phyloP scores from a whole-genome alignment of 116 monocot genomes.

The Posidonia oceanica region DNA sequence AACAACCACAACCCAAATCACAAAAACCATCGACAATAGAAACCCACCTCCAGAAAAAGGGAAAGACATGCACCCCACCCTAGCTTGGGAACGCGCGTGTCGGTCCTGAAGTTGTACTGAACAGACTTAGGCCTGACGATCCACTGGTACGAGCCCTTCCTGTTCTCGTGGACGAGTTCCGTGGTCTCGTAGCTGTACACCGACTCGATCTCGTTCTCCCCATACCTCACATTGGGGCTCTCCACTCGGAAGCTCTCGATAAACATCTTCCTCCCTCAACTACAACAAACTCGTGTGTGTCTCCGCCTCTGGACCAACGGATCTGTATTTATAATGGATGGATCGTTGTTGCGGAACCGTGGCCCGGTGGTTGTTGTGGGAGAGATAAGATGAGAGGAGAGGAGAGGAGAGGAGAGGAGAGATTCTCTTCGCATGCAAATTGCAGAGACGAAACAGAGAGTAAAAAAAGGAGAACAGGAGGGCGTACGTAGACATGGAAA shows the following conservation, averaged over 20 bases:
- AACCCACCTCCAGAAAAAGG: neutral
- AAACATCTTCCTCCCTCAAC: constrained; percentile 36
- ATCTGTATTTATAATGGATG: no score
- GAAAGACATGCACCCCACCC: constrained; percentile 37
- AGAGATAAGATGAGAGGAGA: no score
- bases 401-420: no score
- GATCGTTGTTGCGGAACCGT: no score
- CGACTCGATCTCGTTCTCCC: constrained; percentile 49
- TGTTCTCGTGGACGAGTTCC: constrained; percentile 68
- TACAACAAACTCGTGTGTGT: no score
- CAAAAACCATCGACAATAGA: neutral
- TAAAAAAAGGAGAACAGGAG: no score
- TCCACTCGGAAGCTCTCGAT: constrained; percentile 79
- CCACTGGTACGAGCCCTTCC: constrained; percentile 43
- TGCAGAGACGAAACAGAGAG: no score
- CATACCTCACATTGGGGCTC: constrained; percentile 84
- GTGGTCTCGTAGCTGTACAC: constrained; percentile 82
- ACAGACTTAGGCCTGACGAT: constrained; percentile 61
- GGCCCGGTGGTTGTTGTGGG: no score
- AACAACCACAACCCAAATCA: neutral
- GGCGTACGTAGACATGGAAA: no score
- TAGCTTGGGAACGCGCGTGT: constrained; percentile 62
- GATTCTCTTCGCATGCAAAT: no score
- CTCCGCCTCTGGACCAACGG: no score
- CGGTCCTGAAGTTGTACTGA: constrained; percentile 72